These are phyloP conservation scores for Vanrija sp. DNA, from an alignment of 1,284 basidiomycete genomes.

Conservation along the genomic window DNA sequence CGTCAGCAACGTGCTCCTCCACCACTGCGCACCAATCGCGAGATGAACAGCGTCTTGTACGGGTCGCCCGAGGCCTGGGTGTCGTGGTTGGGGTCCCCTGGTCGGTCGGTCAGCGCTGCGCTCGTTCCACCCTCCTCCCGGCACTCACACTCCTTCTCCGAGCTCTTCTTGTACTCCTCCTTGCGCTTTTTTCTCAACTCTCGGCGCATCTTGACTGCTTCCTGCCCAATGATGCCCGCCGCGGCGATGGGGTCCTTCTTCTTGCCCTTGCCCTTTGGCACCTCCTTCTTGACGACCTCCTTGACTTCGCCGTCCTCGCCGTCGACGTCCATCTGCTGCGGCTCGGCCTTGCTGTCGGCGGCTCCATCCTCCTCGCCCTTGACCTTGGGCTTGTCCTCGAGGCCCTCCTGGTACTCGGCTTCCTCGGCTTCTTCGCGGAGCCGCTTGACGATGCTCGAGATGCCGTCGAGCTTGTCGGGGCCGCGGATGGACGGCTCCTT, in stretches of 20 bases:
- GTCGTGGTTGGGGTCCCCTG: slow-evolving; percentile 59
- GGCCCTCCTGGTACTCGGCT: slow-evolving; percentile 45
- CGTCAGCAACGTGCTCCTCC: neutral
- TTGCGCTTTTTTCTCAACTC: slow-evolving; percentile 76
- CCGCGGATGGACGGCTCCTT: slow-evolving; percentile 71
- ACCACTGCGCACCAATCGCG: slow-evolving; percentile 64
- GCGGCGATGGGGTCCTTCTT: slow-evolving; percentile 59
- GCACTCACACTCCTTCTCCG: slow-evolving; percentile 74
- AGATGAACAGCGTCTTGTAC: slow-evolving; percentile 97
- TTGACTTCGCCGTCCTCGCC: slow-evolving; percentile 71
- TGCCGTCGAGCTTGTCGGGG: slow-evolving; percentile 66
- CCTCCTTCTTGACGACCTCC: slow-evolving; percentile 67
- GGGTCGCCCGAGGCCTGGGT: slow-evolving; percentile 93
- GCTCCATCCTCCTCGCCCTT: slow-evolving; percentile 5
- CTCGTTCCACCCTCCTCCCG: neutral
- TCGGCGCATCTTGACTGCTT: slow-evolving; percentile 62
- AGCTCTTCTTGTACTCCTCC: slow-evolving; percentile 71
- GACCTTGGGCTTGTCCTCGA: slow-evolving; percentile 22
- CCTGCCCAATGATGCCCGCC: slow-evolving; percentile 51
- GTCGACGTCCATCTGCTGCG: neutral
- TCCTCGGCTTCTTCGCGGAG: slow-evolving; percentile 71
- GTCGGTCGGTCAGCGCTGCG: neutral
- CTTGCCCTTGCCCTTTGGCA: slow-evolving; percentile 48
- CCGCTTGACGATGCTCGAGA: slow-evolving; percentile 66
- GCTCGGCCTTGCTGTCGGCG: slow-evolving; percentile 45